Evolutionary conservation across 495 filamentous ascomycete genomes (phyloP), one percentile per base, ranked within the genome.

Genomic region (Penicillium paxilli): DNA sequence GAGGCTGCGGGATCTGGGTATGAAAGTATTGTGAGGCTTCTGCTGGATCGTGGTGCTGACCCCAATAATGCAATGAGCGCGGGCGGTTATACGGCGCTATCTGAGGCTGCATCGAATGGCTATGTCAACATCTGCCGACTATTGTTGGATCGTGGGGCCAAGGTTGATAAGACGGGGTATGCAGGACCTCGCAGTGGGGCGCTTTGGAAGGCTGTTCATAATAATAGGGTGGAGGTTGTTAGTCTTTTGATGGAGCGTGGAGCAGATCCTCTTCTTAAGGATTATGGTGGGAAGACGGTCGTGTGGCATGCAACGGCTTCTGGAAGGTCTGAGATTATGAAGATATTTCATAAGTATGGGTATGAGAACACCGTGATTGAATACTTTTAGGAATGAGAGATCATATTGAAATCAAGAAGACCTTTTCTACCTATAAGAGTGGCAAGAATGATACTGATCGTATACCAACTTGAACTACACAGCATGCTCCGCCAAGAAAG

Each of bases 11-110:
- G 62, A 7, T 63, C 52, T 14, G 67, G 74, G 4, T 60, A 72
- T 40, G 62, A 66, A 22, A 62, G 47, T 4, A 58, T 76, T 26
- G 68, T 74, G 16, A 58, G 62, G 16, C 23, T 77, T 41, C 51
- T 80, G 9, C 61, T 81, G 37, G 71, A 75, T 3, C 69, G 66
- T 17, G 70, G 68, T 3, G 68, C 71, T 1, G 60, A 80, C 40
- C 65, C 79, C n/a, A n/a, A n/a, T 41, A 70, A 81, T 54, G 63
- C 63, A 30, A 55, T 68, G 16, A 64, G 68, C 42, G 47, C 51
- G 12, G 55, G 48, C 12, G 72, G 69, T 1, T 58, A 69, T 22
- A 72, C 70, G 1, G 71, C 74, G n/a, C 58, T 81, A 26, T 68
- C 75, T 23, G 58, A 70, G 40, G 77, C 77, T 5, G 69, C 70